Percentiles rank a stretch among this genome's conserved stretches.
Evolutionary conservation across 805 yeast species (phyloP).

Genomic region (Nakazawaea anatomiae): DNA sequence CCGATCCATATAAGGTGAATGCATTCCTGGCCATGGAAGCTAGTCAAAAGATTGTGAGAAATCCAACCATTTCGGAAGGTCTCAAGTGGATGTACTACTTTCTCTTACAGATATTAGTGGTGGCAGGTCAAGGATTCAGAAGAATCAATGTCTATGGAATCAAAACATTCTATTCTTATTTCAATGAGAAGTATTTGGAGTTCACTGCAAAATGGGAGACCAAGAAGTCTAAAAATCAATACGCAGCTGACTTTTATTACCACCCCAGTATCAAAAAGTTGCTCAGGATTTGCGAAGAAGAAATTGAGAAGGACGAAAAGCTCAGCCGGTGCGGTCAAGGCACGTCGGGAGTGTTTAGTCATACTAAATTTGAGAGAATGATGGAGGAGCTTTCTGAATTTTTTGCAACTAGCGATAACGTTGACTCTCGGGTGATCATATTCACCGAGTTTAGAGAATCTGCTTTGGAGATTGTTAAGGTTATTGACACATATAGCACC

Average conservation of each 20-base stretch:
- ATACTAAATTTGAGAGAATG: slow-evolving; percentile 64
- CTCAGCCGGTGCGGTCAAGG: slow-evolving; percentile 14
- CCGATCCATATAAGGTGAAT: slow-evolving; percentile 64
- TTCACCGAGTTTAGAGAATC: slow-evolving; percentile 89
- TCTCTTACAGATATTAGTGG: slow-evolving; percentile 54
- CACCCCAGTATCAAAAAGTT: slow-evolving; percentile 41
- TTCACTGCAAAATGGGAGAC: slow-evolving; percentile 50
- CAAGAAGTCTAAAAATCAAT: slow-evolving; percentile 57
- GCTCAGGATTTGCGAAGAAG: slow-evolving; percentile 36
- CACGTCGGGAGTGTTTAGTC: slow-evolving; percentile 40
- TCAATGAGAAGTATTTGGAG: slow-evolving; percentile 50
- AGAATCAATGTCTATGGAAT: slow-evolving; percentile 80
- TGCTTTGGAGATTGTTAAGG: slow-evolving; percentile 78
- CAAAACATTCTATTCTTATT: slow-evolving; percentile 65
- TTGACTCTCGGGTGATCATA: slow-evolving; percentile 70
- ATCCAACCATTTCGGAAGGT: slow-evolving; percentile 58
- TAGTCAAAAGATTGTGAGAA: slow-evolving; percentile 48
- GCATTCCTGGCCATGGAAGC: slow-evolving; percentile 69
- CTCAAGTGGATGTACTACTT: slow-evolving; percentile 67
- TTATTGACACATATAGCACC: slow-evolving; percentile 37
- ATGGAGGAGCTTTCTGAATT: slow-evolving; percentile 53
- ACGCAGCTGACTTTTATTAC: slow-evolving; percentile 56
- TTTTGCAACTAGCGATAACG: slow-evolving; percentile 32
- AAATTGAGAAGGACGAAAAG: slow-evolving; percentile 27
- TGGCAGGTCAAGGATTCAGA: slow-evolving; percentile 66